Base-by-base conservation (phyloP, 148 eudicot genomes). In the Camellia japonica region DNA sequence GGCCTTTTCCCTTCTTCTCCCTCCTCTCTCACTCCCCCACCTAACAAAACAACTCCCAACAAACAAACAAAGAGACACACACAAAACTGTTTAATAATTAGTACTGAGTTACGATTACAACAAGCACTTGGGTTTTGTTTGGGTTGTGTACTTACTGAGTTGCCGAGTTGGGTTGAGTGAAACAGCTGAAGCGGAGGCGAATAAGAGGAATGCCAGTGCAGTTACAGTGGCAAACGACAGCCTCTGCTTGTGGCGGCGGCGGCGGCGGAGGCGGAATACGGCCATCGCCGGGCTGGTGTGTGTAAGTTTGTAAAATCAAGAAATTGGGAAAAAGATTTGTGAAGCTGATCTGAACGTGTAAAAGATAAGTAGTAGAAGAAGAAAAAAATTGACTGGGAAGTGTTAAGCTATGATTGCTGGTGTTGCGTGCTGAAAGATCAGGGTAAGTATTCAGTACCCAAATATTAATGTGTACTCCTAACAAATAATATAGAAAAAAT, bases 201-300 rank as follows among this genome's bases (percentile, higher is more conserved):
- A 23, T 43, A 72, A 23, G 46, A 72, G 61, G 61, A 72, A 52
- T 16, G 52, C 75, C 56, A 72, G 2, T 60, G 75, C 75, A 23
- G 75, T 14, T 52, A 52, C 9, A 14, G 75, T 72, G 2, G 75
- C 20, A 3, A 68, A 59, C 6, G 83, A 58, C 68, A 18, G 16
- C 61, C 11, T 51, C 75, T 13, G 23, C 61, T 30, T 42, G 51
- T 44, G 73, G 3, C 44, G 44, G 10, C 7, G 0, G 63, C 19
- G 63, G 64, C 20, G 64, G 64, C 7, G 9, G 44, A 42, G 75
- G 44, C 18, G n/a, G 11, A 52, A 20, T 18, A 51, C 72, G 52
- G 64, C 82, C 77, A 80, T 80, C 70, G 23, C 70, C 68, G 68
- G 30, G 43, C 6, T 69, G 73, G 8, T 69, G 38, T 30, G 38